Evolutionary conservation across 106 monocot species (phyloP).

Genomic region (Acorus calamus): DNA sequence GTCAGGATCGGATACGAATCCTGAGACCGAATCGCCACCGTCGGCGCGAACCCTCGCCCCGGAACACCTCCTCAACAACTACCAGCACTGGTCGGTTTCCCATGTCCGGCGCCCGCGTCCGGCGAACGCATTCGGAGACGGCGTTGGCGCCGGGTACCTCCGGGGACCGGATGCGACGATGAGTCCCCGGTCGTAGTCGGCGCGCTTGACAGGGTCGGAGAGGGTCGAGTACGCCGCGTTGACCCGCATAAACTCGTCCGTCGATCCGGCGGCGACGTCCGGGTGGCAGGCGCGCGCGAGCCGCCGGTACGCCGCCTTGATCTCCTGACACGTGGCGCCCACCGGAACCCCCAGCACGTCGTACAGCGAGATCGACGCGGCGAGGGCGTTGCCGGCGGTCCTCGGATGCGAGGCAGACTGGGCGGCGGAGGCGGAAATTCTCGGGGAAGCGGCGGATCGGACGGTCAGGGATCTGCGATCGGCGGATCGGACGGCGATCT

Average conservation of each 20-base stretch:
- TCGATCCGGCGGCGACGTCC: slow-evolving; percentile 19
- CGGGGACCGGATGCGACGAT: not conserved
- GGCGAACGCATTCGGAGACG: not conserved
- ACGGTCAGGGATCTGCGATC: not conserved
- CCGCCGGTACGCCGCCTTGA: slow-evolving; percentile 33
- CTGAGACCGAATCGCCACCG: too few species aligned
- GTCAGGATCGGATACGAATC: too few species aligned
- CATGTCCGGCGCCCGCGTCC: slow-evolving; percentile 12
- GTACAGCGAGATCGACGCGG: slow-evolving; percentile 16
- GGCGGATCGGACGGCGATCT: too few species aligned
- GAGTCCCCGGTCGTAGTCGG: slow-evolving; percentile 16
- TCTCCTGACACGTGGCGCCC: slow-evolving; percentile 19
- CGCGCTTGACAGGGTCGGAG: slow-evolving; percentile 24
- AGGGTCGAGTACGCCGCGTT: slow-evolving; percentile 23
- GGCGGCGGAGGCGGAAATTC: slow-evolving; percentile 1
- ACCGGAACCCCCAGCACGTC: slow-evolving; percentile 21
- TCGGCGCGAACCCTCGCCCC: too few species aligned
- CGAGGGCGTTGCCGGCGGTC: not conserved
- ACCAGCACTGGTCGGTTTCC: slow-evolving; percentile 35
- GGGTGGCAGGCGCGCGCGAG: slow-evolving; percentile 30
- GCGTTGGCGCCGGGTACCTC: too few species aligned
- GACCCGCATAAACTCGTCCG: slow-evolving; percentile 21
- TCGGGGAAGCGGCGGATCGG: not conserved
- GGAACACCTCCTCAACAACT: too few species aligned
- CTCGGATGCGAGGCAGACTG: not conserved